Base-by-base conservation (phyloP, 2,329 filamentous ascomycete genomes). In the Dothistroma pini region DNA sequence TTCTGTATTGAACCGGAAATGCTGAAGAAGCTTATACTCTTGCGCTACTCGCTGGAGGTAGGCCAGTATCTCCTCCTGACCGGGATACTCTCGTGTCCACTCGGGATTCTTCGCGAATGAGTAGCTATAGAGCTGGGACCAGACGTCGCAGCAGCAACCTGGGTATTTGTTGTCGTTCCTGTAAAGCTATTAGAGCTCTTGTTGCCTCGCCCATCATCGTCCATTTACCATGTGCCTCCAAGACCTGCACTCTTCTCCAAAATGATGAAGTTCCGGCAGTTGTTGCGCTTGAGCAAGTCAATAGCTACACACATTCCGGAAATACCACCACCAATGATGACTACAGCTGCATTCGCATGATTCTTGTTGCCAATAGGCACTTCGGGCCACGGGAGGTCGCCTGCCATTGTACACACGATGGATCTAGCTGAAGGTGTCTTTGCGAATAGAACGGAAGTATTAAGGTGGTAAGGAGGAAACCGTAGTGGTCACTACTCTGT, bases 41-140 rank as follows among this genome's bases (percentile, higher is more conserved):
- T 81, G 76, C 5, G 83, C 84, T 12, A 85, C 74, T 1, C 73
- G 72, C 52, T 80, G 76, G 1, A 87, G 76, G 65, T 87, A 86
- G 22, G 81, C 77, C 35, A 84, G 75, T 21, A 87, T 84, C 68
- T 87, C 84, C 68, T 85, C 82, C 66, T 87, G 84, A 0, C 82
- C 81, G 0, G 84, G 81, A 66, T 85, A 86, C 57, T 84, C 78
- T 19, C 82, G 74, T 0, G 81, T 80, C 84, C 84, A 86, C 64
- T 81, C 76, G 2, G 82, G 75, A 56, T 86, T 86, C 56, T 84
- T 83, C 38, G 83, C 84, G 66, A 87, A 87, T 6, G 82, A 85
- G 71, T 81, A 86, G 49, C 79, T 83, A 73, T 87, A 87, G 2
- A 87, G 74, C 53, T 79, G 74, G 35, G 78, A 81, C 77, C 78